These are phyloP conservation scores for Penicillium capsulatum DNA, from an alignment of 2,329 filamentous ascomycete genomes.

Conservation along the genomic window DNA sequence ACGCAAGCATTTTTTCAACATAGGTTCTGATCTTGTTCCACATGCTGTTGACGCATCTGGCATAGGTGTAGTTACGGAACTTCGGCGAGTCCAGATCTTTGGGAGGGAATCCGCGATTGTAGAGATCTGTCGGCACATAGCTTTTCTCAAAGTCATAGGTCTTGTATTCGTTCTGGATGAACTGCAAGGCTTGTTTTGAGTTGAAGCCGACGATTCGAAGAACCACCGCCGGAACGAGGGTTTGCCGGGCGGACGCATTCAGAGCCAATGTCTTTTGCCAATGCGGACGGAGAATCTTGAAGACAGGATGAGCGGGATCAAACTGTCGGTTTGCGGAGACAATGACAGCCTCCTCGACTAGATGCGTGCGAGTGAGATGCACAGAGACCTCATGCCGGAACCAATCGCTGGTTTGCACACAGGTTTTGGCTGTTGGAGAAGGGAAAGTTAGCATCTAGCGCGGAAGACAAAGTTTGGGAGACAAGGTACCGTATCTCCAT, in stretches of 20 bases:
- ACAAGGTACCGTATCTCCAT: conserved; percentile 10
- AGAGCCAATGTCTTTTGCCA: conserved; percentile 9
- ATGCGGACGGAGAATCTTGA: conserved; percentile 5
- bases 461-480: neutral
- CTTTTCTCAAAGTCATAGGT: conserved; percentile 6
- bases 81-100: conserved; percentile 6
- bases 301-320: conserved; percentile 5
- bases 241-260: conserved; percentile 4
- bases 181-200: conserved; percentile 2
- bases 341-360: conserved; percentile 9
- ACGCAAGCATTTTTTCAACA: conserved; percentile 4
- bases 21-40: conserved; percentile 9
- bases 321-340: conserved; percentile 7
- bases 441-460: neutral
- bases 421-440: conserved; percentile 5
- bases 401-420: conserved; percentile 6
- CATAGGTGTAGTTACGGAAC: conserved; percentile 11
- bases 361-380: conserved; percentile 6
- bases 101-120: conserved; percentile 7
- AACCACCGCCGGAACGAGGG: conserved; percentile 4
- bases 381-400: conserved; percentile 8
- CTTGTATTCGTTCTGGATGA: conserved; percentile 6
- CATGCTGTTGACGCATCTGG: conserved; percentile 11
- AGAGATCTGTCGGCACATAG: conserved; percentile 10
- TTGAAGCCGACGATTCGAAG: conserved; percentile 3